Evolutionary conservation across 768 basidiomycete species (phyloP), one percentile per base, ranked within the genome.

Genomic region (Collybia nuda): DNA sequence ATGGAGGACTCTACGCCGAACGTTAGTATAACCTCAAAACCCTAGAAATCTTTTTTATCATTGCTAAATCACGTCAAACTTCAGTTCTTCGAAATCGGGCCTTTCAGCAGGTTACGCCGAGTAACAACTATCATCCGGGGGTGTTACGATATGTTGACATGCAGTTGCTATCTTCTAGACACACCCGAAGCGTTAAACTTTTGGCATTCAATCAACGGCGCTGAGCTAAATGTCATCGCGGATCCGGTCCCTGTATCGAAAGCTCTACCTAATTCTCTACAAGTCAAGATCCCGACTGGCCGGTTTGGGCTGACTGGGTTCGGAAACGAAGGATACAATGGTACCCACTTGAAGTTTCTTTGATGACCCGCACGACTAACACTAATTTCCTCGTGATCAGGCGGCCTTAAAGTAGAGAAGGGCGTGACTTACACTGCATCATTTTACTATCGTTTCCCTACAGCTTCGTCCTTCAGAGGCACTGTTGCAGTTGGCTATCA

Each of bases 11-110:
- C n/a, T 86, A 86, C 44, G 84, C 74, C 3, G 85, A 86, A 63
- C 60, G 83, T 82, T 44, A 43, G 71, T 62, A 15, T n/a, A 41
- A 14, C 19, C 18, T 26, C 21, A 19, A 8, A 43, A 11, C 7
- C 4, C 24, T 26, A 7, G 24, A 12, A 37, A 9, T 12, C n/a
- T 44, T 32, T 5, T 17, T 38, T 28, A 26, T 45, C 7, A 4
- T 8, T 2, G 23, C 48, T 55, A 26, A 53, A 0, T n/a, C 28
- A 7, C 23, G 23, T 45, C 9, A 5, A 2, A 32, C 3, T 50
- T 0, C 53, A 84, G 83, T 86, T n/a, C 70, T 86, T 2, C 84
- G 81, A 62, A 88, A 88, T 57, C 72, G 85, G 17, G 85, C 85
- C 2, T 85, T 87, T 62, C 85, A 87, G 57, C 72, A 80, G 54